These are phyloP conservation scores for Aspergillus steynii DNA, from an alignment of 495 filamentous ascomycete species.

Conservation along the genomic window DNA sequence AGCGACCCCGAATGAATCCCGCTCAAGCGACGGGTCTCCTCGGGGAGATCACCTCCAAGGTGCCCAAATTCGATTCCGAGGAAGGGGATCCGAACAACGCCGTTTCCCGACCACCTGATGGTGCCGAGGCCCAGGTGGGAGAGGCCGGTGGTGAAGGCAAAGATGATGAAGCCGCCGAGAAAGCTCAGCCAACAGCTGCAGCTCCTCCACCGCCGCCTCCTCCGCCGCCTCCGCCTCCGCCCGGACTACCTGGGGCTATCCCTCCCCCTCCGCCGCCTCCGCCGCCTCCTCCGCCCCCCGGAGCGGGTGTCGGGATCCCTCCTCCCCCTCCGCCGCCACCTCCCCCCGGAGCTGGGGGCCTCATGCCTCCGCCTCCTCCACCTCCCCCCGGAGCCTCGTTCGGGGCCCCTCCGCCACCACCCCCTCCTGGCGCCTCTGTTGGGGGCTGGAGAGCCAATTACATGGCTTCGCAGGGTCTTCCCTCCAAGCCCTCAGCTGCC, in stretches of 20 bases:
- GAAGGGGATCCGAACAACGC: conserved; percentile 64
- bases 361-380: conserved; percentile 52
- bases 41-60: conserved; percentile 77
- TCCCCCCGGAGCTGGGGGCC: conserved; percentile 34
- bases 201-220: conserved; percentile 26
- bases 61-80: conserved; percentile 74
- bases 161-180: conserved; percentile 24
- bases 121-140: conserved; percentile 34
- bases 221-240: too few species aligned
- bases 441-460: conserved; percentile 55
- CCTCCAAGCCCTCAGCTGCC: conserved; percentile 46
- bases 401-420: conserved; percentile 56
- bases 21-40: conserved; percentile 73
- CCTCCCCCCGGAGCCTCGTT: conserved; percentile 50
- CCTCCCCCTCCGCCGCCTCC: conserved; percentile 47
- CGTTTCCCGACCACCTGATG: conserved; percentile 19
- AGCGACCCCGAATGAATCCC: conserved; percentile 71
- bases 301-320: conserved; percentile 25
- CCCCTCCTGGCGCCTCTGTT: conserved; percentile 56
- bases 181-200: conserved; percentile 49
- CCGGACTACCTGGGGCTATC: conserved; percentile 6
- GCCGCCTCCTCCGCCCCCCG: conserved; percentile 45
- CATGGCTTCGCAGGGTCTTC: conserved; percentile 45
- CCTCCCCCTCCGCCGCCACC: conserved; percentile 48
- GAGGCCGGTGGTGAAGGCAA: conserved; percentile 37